Percentiles rank a stretch among this genome's conserved stretches.
These are phyloP conservation scores for Gliomastix tumulicola DNA, from an alignment of 2,329 filamentous ascomycete species.

Conservation along the genomic window DNA sequence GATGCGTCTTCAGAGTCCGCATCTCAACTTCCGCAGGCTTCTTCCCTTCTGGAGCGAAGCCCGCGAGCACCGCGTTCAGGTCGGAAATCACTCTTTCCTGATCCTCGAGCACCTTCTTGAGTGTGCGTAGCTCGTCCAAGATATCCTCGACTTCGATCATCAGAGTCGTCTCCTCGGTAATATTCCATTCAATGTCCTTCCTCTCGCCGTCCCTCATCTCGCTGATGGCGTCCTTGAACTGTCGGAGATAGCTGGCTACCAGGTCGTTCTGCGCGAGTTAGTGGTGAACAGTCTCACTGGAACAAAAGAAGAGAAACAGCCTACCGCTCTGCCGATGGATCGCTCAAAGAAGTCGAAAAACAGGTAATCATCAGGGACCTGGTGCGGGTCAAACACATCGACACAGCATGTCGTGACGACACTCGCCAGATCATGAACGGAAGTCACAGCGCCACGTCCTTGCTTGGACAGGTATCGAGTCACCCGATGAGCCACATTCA, in stretches of 20 bases:
- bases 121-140: slow-evolving; percentile 6
- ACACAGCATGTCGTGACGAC: slow-evolving; percentile 6
- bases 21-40: neutral
- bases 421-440: slow-evolving; percentile 5
- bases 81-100: neutral
- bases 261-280: neutral
- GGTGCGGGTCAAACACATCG: slow-evolving; percentile 5
- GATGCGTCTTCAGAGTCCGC: neutral
- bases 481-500: neutral
- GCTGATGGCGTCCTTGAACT: neutral
- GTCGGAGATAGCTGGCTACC: neutral
- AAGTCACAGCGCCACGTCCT: neutral
- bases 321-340: slow-evolving; percentile 4
- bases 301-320: neutral
- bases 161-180: slow-evolving; percentile 3
- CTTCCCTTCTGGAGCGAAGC: neutral
- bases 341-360: slow-evolving; percentile 8
- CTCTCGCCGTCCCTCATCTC: neutral
- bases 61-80: neutral
- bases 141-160: slow-evolving; percentile 7
- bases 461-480: neutral
- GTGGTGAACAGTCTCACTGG: too few relatives aligned
- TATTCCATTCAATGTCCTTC: neutral
- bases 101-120: slow-evolving; percentile 5
- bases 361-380: slow-evolving; percentile 3